Evolutionary conservation across 352 stramenopile genomes (phyloP).

Genomic region (Globisporangium takayamanum): DNA sequence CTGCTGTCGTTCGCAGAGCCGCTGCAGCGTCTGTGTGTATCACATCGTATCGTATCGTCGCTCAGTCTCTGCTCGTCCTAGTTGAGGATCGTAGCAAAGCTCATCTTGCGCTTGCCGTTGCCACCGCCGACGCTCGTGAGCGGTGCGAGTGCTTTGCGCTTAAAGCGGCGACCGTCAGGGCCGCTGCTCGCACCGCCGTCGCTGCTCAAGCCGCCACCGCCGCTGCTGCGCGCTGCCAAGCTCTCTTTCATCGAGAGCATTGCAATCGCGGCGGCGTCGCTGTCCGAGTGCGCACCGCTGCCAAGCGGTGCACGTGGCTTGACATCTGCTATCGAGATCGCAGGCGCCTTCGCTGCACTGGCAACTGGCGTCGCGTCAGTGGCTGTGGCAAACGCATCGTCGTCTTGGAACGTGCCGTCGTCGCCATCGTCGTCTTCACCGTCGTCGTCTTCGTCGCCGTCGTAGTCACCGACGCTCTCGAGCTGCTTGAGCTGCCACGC

Average conservation of each 20-base stretch:
- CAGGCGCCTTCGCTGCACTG: neutral
- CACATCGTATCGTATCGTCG: constrained; percentile 3
- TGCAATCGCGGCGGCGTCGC: constrained; percentile 61
- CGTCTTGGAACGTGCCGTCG: constrained; percentile 23
- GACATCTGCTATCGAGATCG: constrained; percentile 2
- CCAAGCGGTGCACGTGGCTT: neutral
- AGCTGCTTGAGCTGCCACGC: constrained; percentile 64
- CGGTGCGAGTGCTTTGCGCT: constrained; percentile 68
- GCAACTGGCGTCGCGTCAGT: neutral
- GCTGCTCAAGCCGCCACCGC: constrained; percentile 27
- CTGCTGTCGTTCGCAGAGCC: neutral
- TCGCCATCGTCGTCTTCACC: constrained; percentile 48
- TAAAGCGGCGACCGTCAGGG: constrained; percentile 28
- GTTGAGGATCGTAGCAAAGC: constrained; percentile 84
- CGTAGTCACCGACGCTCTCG: constrained; percentile 50
- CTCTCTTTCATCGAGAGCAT: constrained; percentile 82
- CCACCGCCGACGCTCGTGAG: constrained; percentile 30
- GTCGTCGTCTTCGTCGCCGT: constrained; percentile 62
- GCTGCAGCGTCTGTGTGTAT: neutral
- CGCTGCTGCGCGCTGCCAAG: constrained; percentile 5
- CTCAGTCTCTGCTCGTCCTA: constrained; percentile 19
- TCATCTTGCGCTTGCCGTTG: constrained; percentile 81
- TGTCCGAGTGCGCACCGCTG: constrained; percentile 55
- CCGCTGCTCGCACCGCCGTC: constrained; percentile 33
- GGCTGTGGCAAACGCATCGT: constrained; percentile 8